Conservation (phyloP, 1,284 basidiomycete species). For the Microbotryum saponariae region DNA sequence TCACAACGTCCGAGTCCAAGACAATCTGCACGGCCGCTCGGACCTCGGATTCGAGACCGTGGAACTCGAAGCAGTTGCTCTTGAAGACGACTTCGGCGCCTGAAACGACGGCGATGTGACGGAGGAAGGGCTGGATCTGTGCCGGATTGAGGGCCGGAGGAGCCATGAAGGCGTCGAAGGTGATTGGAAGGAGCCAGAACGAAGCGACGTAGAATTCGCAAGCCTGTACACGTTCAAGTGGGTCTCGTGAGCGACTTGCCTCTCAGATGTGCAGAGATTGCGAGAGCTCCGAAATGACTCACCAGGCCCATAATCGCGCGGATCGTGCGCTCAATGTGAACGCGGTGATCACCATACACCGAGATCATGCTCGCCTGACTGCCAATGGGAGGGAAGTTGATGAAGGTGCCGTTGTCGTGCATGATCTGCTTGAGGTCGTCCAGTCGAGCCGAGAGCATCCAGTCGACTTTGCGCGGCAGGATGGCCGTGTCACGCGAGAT, state of each 20-base stretch:
- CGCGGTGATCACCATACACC: constrained; percentile 87
- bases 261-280: neutral
- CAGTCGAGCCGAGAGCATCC: constrained; percentile 88
- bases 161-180: constrained; percentile 84
- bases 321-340: constrained; percentile 91
- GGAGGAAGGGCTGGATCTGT: constrained; percentile 75
- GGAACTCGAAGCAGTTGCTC: constrained; percentile 93
- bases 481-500: constrained; percentile 90
- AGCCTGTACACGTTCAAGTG: constrained; percentile 50
- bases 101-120: constrained; percentile 75
- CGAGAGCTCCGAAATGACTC: constrained; percentile 39
- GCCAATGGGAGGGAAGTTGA: constrained; percentile 85
- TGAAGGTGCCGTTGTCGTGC: constrained; percentile 93
- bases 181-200: constrained; percentile 87
- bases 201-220: constrained; percentile 94
- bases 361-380: constrained; percentile 78
- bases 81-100: constrained; percentile 96
- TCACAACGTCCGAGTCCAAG: constrained; percentile 81
- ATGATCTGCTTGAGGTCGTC: constrained; percentile 86
- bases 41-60: constrained; percentile 90
- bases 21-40: constrained; percentile 76
- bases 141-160: constrained; percentile 68
- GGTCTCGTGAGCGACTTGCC: constrained; percentile 7
- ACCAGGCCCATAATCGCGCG: constrained; percentile 92
- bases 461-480: constrained; percentile 91